Evolutionary conservation across 768 basidiomycete species (phyloP), one percentile per base, ranked within the genome.

Genomic region (Hericium erinaceus): DNA sequence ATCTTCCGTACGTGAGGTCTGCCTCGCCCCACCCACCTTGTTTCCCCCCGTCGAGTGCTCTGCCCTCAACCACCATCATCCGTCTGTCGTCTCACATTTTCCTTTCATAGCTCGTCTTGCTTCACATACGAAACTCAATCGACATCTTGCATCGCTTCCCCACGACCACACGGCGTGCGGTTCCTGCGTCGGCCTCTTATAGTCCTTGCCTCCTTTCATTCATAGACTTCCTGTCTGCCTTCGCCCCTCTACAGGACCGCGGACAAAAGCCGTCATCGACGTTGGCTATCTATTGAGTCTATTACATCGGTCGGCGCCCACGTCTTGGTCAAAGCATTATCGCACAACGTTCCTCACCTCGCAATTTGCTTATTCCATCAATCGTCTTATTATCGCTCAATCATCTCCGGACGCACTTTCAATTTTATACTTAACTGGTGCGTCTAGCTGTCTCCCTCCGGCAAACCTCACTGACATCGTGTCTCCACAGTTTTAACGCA

Each of bases 1-100:
- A 64, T 66, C 65, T 68, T 67, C 76, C 80, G 78, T 72, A 64
- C 69, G 74, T 77, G 65, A 67, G 71, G 68, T 64, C 67, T 68
- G 69, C 67, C 78, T 81, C 81, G 80, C 67, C 75, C 79, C 75
- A 77, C 74, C 79, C 80, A 81, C 79, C 33, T 33, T 33, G 33
- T 61, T 61, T 67, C 67, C 44, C 56, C 28, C 54, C 46, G 39
- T 60, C 56, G n/a, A 18, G 38, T 50, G 39, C 39, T 15, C 52
- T 48, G 20, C 38, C 22, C 53, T 79, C 78, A 80, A 80, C 79
- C 74, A 75, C 77, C 65, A 64, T 57, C 62, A 49, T 54, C 55
- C 20, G 37, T 48, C 61, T 61, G 60, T 28, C 53, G 49, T 18
- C 59, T 64, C 60, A 59, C 54, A 46, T 55, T 11, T 49, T 38